A percentile compares a stretch with the other conserved stretches of the same genome.
Conservation (phyloP, 257 asterid species). For the Solanum chiquidenum region DNA sequence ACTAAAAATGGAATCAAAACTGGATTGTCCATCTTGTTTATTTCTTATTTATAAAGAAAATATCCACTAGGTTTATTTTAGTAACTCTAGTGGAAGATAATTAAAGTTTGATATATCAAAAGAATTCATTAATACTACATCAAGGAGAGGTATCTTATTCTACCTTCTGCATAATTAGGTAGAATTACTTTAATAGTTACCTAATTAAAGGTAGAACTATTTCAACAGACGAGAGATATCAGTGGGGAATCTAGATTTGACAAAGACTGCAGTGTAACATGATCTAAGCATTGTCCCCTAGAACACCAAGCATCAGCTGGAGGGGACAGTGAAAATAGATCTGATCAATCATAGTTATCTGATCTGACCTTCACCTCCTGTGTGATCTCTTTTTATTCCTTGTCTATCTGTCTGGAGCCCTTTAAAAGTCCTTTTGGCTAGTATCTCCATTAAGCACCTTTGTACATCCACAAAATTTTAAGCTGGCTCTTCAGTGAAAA, state of each 20-base stretch:
- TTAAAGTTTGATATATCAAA: not conserved
- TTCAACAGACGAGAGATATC: not conserved
- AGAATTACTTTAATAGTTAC: not conserved
- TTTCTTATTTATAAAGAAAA: not conserved
- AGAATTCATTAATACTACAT: not conserved
- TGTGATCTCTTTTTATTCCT: slow-evolving; percentile 29
- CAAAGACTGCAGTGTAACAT: slow-evolving; percentile 33
- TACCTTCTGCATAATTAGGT: not conserved
- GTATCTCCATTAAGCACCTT: slow-evolving; percentile 9
- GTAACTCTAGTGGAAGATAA: not conserved
- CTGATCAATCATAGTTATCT: slow-evolving; percentile 24
- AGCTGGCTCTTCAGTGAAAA: not conserved
- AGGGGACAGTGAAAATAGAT: slow-evolving; percentile 34
- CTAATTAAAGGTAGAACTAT: not conserved
- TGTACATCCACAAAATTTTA: slow-evolving; percentile 2
- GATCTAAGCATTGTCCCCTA: slow-evolving; percentile 26
- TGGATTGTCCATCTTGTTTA: slow-evolving; percentile 8
- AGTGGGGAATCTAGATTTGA: slow-evolving; percentile 52
- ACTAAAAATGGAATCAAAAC: slow-evolving; percentile 22
- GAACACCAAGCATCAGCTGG: not conserved
- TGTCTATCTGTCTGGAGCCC: slow-evolving; percentile 17
- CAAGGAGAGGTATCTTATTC: not conserved
- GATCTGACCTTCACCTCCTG: slow-evolving; percentile 30
- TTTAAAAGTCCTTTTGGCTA: slow-evolving; percentile 10
- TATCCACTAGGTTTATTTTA: not conserved